Conservation (phyloP, 2,329 filamentous ascomycete species). For the Didymella arachidicola region DNA sequence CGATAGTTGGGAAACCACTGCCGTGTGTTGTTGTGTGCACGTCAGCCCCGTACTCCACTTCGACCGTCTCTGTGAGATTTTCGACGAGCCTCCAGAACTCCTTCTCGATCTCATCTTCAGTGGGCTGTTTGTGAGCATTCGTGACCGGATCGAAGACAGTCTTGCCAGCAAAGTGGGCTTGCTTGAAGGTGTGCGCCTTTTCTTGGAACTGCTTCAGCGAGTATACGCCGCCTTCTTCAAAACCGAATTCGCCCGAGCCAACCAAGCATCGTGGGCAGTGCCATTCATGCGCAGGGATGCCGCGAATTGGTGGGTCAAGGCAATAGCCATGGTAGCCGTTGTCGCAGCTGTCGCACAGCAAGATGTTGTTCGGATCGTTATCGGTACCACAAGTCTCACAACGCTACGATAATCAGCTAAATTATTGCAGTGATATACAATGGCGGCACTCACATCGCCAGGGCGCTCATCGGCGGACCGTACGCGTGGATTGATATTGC, state of each 20-base stretch:
- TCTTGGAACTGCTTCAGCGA: constrained; percentile 96
- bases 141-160: constrained; percentile 86
- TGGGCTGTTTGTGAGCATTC: constrained; percentile 81
- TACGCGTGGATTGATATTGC: constrained; percentile 64
- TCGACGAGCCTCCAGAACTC: constrained; percentile 98
- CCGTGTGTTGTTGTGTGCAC: constrained; percentile 98
- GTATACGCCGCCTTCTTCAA: constrained; percentile 95
- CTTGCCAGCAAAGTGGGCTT: constrained; percentile 88
- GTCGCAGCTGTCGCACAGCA: constrained; percentile 92
- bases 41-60: constrained; percentile 97
- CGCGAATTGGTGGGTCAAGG: constrained; percentile 82
- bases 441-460: constrained; percentile 60
- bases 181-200: constrained; percentile 93
- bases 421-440: background rate
- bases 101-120: constrained; percentile 92
- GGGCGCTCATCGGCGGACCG: constrained; percentile 62
- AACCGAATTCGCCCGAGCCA: constrained; percentile 94
- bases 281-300: constrained; percentile 86
- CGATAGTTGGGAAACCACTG: constrained; percentile 93
- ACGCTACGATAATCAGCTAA: constrained; percentile 61
- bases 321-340: constrained; percentile 86
- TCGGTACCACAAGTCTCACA: constrained; percentile 87
- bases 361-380: constrained; percentile 73
- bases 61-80: constrained; percentile 91
- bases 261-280: constrained; percentile 95